Conservation (phyloP, 2,329 filamentous ascomycete species). For the Fusarium brachygibbosum region DNA sequence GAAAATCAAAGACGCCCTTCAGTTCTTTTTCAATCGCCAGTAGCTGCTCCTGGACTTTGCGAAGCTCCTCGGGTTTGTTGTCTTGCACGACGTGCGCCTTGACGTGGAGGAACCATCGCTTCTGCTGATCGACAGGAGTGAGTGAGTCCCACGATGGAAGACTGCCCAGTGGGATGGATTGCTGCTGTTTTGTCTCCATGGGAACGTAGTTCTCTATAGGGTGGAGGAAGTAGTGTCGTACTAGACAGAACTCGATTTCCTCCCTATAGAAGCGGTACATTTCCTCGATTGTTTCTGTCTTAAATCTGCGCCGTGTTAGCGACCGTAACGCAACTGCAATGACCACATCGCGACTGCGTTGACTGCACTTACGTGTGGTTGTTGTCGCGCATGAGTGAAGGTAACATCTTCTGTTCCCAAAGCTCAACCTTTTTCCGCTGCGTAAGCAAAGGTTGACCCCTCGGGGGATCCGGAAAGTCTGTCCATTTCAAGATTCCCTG, state of each 20-base stretch:
- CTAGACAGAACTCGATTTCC: constrained; percentile 67
- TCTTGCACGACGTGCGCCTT: constrained; percentile 68
- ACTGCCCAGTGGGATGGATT: constrained; percentile 35
- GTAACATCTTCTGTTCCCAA: constrained; percentile 64
- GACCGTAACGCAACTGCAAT: fast-evolving
- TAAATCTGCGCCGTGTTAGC: constrained; percentile 57
- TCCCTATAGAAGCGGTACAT: constrained; percentile 66
- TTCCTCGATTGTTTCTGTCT: constrained; percentile 67
- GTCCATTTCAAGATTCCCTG: constrained; percentile 68
- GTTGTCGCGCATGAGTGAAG: constrained; percentile 65
- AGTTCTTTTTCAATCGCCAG: constrained; percentile 61
- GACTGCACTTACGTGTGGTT: constrained; percentile 61
- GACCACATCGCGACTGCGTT: fast-evolving
- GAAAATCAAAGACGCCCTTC: constrained; percentile 66
- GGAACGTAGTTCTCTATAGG: constrained; percentile 52
- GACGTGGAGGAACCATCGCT: constrained; percentile 69
- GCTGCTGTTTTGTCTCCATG: constrained; percentile 45
- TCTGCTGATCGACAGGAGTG: constrained; percentile 62
- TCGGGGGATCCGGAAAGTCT: constrained; percentile 71
- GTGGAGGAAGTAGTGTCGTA: constrained; percentile 61
- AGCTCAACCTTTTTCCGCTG: constrained; percentile 70
- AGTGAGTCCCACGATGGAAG: constrained; percentile 64
- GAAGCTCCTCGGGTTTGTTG: constrained; percentile 69
- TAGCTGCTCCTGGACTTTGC: constrained; percentile 67
- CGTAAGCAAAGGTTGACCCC: constrained; percentile 60